These are phyloP conservation scores for Pleurotus sapidus DNA, from an alignment of 768 basidiomycete genomes.

Conservation along the genomic window DNA sequence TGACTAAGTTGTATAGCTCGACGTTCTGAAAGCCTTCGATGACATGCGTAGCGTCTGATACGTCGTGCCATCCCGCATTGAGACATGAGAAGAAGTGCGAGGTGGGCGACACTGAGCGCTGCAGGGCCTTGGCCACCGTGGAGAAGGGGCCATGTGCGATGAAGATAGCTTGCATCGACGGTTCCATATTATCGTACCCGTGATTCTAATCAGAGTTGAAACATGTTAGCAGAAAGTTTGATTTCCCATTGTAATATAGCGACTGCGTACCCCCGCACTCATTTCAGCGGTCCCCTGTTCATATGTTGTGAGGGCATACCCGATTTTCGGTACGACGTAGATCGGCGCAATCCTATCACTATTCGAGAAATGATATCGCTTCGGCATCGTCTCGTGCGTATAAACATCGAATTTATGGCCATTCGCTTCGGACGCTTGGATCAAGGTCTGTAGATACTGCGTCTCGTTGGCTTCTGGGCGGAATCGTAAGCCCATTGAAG, in stretches of 20 bases:
- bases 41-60: constrained; percentile 59
- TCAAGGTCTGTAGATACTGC: constrained; percentile 52
- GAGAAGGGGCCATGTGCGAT: constrained; percentile 92
- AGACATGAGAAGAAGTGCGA: constrained; percentile 20
- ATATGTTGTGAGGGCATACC: constrained; percentile 73
- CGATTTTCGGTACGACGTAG: constrained; percentile 79
- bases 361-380: constrained; percentile 70
- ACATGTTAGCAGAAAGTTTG: no score
- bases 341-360: constrained; percentile 84
- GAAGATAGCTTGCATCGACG: constrained; percentile 86
- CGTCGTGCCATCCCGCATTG: constrained; percentile 64
- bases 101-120: constrained; percentile 28
- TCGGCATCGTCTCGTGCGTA: constrained; percentile 79
- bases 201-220: constrained; percentile 72
- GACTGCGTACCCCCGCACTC: constrained; percentile 67
- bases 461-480: constrained; percentile 50
- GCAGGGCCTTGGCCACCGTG: constrained; percentile 56
- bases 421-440: constrained; percentile 48
- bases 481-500: constrained; percentile 85
- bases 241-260: not conserved
- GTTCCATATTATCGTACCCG: constrained; percentile 81
- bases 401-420: constrained; percentile 75
- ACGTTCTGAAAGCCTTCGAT: constrained; percentile 84
- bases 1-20: constrained; percentile 80
- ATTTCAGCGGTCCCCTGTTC: constrained; percentile 57